Evolutionary conservation across 78 protist genomes (phyloP).

Genomic region (Dictyostelium brefeldianum): DNA sequence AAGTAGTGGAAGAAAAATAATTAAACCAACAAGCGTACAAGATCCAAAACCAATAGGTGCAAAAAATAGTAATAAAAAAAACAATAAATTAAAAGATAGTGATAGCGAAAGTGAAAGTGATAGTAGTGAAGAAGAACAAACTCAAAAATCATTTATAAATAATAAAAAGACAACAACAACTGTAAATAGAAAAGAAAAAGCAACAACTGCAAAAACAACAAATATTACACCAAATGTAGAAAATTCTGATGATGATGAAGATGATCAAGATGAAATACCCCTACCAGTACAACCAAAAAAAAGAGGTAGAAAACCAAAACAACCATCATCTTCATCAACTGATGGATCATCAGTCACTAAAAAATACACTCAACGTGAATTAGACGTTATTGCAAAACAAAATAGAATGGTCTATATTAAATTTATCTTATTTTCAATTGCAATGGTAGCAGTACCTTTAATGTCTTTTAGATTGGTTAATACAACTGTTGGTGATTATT

Average conservation of each 20-base stretch:
- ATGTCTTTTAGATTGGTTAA: background rate
- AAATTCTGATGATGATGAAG: background rate
- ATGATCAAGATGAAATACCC: background rate
- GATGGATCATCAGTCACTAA: background rate
- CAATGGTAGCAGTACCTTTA: conserved; percentile 64
- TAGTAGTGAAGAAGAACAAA: background rate
- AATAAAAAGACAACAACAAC: background rate
- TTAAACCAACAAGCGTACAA: background rate
- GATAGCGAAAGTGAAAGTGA: background rate
- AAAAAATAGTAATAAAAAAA: background rate
- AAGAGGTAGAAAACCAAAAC: background rate
- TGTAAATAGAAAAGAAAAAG: conserved; percentile 16
- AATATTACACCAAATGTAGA: background rate
- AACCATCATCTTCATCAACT: background rate
- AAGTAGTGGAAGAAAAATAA: conserved; percentile 21
- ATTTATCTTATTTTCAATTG: conserved; percentile 49
- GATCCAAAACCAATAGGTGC: background rate
- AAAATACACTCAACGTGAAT: background rate
- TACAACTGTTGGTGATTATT: conserved; percentile 34
- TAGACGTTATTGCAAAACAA: conserved; percentile 19
- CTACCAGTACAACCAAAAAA: background rate
- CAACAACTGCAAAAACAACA: conserved; percentile 1
- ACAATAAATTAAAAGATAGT: background rate
- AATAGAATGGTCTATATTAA: conserved; percentile 51
- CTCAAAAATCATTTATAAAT: background rate